These are phyloP conservation scores for Xylariales sp. DNA, from an alignment of 2,329 filamentous ascomycete species.

Conservation along the genomic window DNA sequence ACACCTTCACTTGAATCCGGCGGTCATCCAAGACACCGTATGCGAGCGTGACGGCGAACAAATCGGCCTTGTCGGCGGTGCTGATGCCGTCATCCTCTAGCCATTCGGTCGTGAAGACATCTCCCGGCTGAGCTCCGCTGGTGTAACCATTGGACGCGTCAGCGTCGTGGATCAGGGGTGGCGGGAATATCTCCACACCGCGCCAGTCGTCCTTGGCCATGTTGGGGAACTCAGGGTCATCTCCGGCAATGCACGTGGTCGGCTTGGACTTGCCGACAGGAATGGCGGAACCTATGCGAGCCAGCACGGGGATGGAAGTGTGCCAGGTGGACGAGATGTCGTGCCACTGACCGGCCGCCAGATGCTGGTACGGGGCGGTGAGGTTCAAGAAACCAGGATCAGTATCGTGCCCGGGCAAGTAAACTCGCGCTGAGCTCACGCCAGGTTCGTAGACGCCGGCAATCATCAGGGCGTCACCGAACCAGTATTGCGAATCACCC, in stretches of 20 bases:
- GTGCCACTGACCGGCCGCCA: conserved; percentile 38
- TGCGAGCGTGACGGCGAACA: conserved; percentile 13
- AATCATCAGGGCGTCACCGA: conserved; percentile 62
- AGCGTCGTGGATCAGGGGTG: conserved; percentile 13
- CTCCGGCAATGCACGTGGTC: conserved; percentile 28
- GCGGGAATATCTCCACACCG: conserved; percentile 38
- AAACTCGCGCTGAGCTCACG: conserved; percentile 49
- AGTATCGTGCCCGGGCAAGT: conserved; percentile 48
- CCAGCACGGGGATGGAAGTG: conserved; percentile 33
- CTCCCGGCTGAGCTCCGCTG: no score
- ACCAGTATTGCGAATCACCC: conserved; percentile 70
- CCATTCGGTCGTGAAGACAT: conserved; percentile 20
- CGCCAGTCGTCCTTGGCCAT: conserved; percentile 37
- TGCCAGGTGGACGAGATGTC: conserved; percentile 37
- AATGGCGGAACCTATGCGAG: conserved; percentile 33
- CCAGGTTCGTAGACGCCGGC: conserved; percentile 64
- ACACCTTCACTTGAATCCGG: conserved; percentile 15
- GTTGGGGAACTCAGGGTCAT: conserved; percentile 31
- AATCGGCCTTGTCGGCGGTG: conserved; percentile 16
- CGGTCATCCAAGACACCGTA: conserved; percentile 14
- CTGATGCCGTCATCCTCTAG: conserved; percentile 27
- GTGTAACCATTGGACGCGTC: not conserved
- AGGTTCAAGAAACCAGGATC: conserved; percentile 60
- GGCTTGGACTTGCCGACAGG: conserved; percentile 29
- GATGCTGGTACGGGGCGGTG: conserved; percentile 55